Evolutionary conservation across 768 basidiomycete species (phyloP), one percentile per base, ranked within the genome.

Genomic region (Podaxis pistillaris): DNA sequence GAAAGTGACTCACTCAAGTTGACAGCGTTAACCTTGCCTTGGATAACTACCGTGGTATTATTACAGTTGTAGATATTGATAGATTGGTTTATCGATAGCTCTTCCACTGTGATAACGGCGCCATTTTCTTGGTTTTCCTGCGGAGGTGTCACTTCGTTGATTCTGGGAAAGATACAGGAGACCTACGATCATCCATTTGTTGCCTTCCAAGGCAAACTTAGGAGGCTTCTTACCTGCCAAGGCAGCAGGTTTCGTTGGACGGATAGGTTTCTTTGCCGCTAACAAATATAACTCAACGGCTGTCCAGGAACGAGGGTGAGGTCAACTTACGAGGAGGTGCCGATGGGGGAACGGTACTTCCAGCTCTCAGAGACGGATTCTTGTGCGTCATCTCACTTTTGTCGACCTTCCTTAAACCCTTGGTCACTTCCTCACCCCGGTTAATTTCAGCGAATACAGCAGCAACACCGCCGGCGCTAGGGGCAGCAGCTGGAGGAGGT

Each of bases 361-460:
- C 68, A 79, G 92, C 85, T 33, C 97, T 79, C 40, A 99, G 76
- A 9, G 87, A 83, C 0, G 97, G 96, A 70, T 99, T 98, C 82
- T 99, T 98, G 80, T 99, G 97, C 2, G 95, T 98, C 95, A 96
- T 96, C 74, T 98, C 90, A 65, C 92, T 95, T 79, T 88, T 90
- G 71, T 95, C 93, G 30, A 99, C 97, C 73, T 97, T 98, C 67
- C 90, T 88, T 68, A 99, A 74, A 11, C 91, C 88, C 71, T 91
- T 92, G 5, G 96, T 98, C 37, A 99, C 89, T 3, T 89, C 88
- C 65, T 88, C 91, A 0, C 96, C 96, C 46, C 89, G 84, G 71
- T 98, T 98, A 51, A 99, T 77, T 59, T 94, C 85, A 1, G 94
- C 93, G 60, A 99, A 96, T 26, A 99, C 91, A 3, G 91, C 91